phyloP scores from a whole-genome alignment of 345 rosid species.

The Luvunga scandens region DNA sequence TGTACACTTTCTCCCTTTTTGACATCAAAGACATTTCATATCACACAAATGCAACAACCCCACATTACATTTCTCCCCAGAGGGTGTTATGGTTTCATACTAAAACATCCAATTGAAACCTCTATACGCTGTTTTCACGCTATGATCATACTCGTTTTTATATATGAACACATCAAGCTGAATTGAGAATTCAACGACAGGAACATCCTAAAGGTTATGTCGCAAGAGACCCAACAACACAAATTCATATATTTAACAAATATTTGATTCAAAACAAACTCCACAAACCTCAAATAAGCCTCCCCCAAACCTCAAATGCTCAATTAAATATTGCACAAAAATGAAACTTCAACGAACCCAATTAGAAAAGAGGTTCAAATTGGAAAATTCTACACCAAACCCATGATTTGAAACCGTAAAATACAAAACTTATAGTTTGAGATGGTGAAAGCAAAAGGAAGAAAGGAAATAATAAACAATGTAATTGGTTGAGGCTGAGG shows the following conservation, averaged over 20 bases:
- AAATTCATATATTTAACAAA: not conserved
- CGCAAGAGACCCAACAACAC: not conserved
- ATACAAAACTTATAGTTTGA: not conserved
- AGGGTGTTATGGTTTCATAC: not conserved
- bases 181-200: not conserved
- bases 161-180: not conserved
- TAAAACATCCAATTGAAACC: not conserved
- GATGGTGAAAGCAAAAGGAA: not conserved
- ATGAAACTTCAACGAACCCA: constrained; percentile 11
- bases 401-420: not conserved
- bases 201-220: not conserved
- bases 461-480: not conserved
- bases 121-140: not conserved
- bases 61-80: constrained; percentile 6
- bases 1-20: not conserved
- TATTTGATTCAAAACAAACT: not conserved
- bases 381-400: constrained; percentile 21
- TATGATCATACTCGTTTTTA: not conserved
- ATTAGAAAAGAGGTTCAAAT: not conserved
- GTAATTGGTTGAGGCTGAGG: not conserved
- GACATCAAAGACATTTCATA: not conserved
- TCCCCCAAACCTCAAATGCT: not conserved
- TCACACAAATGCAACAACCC: constrained; percentile 4
- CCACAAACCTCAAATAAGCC: not conserved
- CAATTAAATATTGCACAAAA: constrained; percentile 1